These are phyloP conservation scores for Acacia concinna DNA, from an alignment of 331 rosid species.

Conservation along the genomic window DNA sequence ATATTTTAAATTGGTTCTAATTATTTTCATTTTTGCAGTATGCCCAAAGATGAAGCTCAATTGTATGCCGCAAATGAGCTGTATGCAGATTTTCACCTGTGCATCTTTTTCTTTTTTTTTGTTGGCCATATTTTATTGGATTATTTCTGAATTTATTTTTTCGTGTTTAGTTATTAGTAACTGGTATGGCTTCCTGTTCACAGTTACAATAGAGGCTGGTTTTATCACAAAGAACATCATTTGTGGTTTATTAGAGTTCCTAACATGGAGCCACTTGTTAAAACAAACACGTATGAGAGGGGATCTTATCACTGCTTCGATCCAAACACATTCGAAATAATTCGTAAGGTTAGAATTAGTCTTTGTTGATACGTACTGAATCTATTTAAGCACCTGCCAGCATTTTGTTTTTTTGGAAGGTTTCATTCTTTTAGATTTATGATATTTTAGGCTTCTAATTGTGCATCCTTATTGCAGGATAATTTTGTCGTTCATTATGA, in stretches of 20 bases:
- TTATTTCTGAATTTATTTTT: background rate
- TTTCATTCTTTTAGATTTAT: background rate
- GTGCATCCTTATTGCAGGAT: constrained; percentile 62
- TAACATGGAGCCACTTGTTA: constrained; percentile 81
- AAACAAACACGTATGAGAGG: constrained; percentile 74
- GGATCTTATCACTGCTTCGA: constrained; percentile 92
- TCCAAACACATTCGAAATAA: constrained; percentile 71
- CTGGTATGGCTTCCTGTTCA: constrained; percentile 22
- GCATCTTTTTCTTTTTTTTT: constrained; percentile 1
- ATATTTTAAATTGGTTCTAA: background rate
- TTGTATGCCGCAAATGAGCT: background rate
- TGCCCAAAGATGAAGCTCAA: constrained; percentile 8
- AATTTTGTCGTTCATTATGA: constrained; percentile 79
- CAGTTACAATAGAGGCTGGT: constrained; percentile 84
- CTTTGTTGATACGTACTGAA: background rate
- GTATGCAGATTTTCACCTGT: background rate
- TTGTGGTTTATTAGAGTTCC: constrained; percentile 73
- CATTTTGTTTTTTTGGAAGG: background rate
- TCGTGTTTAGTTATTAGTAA: constrained; percentile 14
- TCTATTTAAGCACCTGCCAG: background rate
- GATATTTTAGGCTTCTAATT: constrained; percentile 16
- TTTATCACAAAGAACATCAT: constrained; percentile 83
- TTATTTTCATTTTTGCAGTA: background rate
- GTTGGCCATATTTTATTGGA: background rate
- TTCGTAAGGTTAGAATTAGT: constrained; percentile 82